Evolutionary conservation across 202 grass and related monocot species (phyloP).

Genomic region (Zoysia matrella): DNA sequence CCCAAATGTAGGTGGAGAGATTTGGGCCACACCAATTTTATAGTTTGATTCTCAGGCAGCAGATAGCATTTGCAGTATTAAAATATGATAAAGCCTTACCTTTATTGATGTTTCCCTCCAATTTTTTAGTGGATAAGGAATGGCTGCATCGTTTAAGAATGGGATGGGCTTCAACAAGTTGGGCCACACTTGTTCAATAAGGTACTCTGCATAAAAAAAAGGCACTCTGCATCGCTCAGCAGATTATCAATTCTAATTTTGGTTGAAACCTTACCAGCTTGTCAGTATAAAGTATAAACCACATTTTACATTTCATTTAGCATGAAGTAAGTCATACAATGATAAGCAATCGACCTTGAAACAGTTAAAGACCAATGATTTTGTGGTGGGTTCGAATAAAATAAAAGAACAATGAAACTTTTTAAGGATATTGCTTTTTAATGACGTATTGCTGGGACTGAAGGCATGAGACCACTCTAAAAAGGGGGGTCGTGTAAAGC

Average conservation of each 20-base stretch:
- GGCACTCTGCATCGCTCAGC: background rate
- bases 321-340: background rate
- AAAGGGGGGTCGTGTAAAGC: no score
- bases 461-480: no score
- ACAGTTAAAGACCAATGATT: no score
- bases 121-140: conserved; percentile 30
- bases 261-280: conserved; percentile 27
- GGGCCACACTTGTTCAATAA: conserved; percentile 32
- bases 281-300: conserved; percentile 3
- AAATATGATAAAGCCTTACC: conserved; percentile 46
- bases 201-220: background rate
- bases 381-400: no score
- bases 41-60: conserved; percentile 49
- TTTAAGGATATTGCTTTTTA: no score
- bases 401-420: no score
- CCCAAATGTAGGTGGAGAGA: conserved; percentile 43
- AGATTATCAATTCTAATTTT: conserved; percentile 31
- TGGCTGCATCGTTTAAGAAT: conserved; percentile 39
- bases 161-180: conserved; percentile 52
- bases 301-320: conserved; percentile 27
- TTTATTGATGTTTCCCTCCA: conserved; percentile 30
- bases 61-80: conserved; percentile 52
- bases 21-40: conserved; percentile 50
- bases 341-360: no score
- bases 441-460: no score